Evolutionary conservation across 2,329 filamentous ascomycete genomes (phyloP), one percentile per base, ranked within the genome.

Genomic region (Leptographium lundbergii): DNA sequence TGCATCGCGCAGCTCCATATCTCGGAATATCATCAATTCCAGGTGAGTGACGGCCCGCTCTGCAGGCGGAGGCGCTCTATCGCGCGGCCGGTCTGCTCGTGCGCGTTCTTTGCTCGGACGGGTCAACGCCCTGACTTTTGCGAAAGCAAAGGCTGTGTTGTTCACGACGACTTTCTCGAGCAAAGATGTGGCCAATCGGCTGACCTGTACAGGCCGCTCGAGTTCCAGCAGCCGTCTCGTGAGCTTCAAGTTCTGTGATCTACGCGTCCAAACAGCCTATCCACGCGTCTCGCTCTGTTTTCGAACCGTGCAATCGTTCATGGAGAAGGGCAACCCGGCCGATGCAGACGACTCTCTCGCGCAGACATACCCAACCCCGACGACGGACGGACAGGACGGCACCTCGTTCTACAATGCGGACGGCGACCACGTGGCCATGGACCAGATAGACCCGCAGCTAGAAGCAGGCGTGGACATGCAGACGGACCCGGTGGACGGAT

Each of bases 361-460:
- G 62, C 70, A 69, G 53, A 68, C 73, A 45, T 80, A 79, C 63
- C 74, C 77, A 13, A 77, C 76, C 7, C 74, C 77, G 3, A 70
- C 71, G 22, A 71, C 72, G 10, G 76, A 79, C 58, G 70, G 66
- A 3, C 72, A 75, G 62, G 75, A 77, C 59, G 66, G 70, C 4
- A 69, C 71, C 9, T 68, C 61, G 4, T 64, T 75, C 2, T 77
- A 77, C 65, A 78, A 79, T 59, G 63, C 54, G 17, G 55, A 39
- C 13, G 39, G 34, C 36, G 55, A 27, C 57, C 59, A 62, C 54
- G 58, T 60, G 39, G 19, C 60, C 29, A 61, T 64, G 6, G 60
- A 61, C 57, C 64, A 74, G 61, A 69, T 74, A 5, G 68, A 69
- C 19, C 62, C 66, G 24, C 63, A 65, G 58, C 66, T 64, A 58